These are phyloP conservation scores for Magnaporthales sp. DNA, from an alignment of 2,329 filamentous ascomycete genomes.

Conservation along the genomic window DNA sequence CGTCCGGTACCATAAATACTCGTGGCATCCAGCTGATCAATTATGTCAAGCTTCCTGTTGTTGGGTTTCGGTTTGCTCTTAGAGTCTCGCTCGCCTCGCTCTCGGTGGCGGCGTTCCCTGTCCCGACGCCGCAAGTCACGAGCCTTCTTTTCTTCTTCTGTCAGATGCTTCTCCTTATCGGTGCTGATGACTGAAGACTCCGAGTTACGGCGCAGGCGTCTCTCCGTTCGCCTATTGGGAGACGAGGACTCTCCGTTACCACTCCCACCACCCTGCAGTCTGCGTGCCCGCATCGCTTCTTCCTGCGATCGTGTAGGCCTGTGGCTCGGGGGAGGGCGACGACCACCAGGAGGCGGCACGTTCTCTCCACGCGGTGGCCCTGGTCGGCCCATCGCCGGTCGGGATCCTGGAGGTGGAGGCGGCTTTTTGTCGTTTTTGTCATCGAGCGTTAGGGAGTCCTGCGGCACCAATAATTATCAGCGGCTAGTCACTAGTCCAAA, in stretches of 20 bases:
- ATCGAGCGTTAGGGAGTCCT: conserved; percentile 62
- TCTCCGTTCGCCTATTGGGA: conserved; percentile 18
- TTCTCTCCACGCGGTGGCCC: conserved; percentile 36
- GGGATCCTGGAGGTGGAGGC: conserved; percentile 11
- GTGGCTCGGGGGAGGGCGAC: conserved; percentile 38
- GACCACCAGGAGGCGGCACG: conserved; percentile 32
- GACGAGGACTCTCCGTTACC: not conserved
- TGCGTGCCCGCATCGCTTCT: conserved; percentile 47
- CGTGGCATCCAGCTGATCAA: conserved; percentile 93
- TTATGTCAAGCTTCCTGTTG: conserved; percentile 65
- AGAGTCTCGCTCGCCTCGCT: conserved; percentile 39
- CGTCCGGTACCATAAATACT: conserved; percentile 89
- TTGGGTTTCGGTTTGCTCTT: conserved; percentile 39
- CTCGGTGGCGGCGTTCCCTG: conserved; percentile 40
- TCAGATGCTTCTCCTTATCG: conserved; percentile 49
- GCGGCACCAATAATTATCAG: not conserved
- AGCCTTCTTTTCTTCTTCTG: conserved; percentile 48
- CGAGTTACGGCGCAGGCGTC: conserved; percentile 64
- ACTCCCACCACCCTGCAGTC: conserved; percentile 25
- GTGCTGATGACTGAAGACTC: conserved; percentile 60
- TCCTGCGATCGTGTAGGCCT: conserved; percentile 60
- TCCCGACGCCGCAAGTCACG: conserved; percentile 42
- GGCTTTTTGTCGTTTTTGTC: conserved; percentile 46
- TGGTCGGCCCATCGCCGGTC: conserved; percentile 25
- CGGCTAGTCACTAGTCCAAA: not conserved